Base-by-base conservation (phyloP, 257 asterid species). In the Solanum virginianum region DNA sequence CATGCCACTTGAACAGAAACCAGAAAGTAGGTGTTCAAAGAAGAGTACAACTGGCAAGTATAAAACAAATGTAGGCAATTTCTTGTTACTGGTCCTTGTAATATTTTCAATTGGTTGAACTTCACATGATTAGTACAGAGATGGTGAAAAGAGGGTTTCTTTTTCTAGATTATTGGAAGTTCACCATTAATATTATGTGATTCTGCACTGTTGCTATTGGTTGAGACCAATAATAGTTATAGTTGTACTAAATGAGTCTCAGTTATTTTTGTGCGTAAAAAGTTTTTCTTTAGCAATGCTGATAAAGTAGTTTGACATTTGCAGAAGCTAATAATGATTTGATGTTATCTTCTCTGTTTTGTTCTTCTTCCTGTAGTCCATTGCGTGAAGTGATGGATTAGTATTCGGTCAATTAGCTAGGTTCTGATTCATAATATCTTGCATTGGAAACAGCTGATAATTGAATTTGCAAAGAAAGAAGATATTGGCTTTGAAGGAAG, bases 401-500 rank as follows among this genome's bases (percentile, higher is more conserved):
- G 11, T 51, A 81, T 51, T 83, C 84, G 22, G 53, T 83, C 41
- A 29, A 81, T 81, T 82, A 55, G 32, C 68, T 84, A 39, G 72
- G 70, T 49, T 22, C 18, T 79, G 63, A 79, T 79, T 79, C 65
- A 9, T 86, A 84, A 22, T 60, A 45, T 63, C 47, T 86, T 69
- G 74, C 84, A 79, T 39, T 86, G 84, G 88, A 80, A 80, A 87
- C 93, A 96, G 99, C 87, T 95, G 88, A 86, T 96, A 62, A 96
- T 87, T 80, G 92, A 90, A 88, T 96, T 95, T 86, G 85, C 84
- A 54, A 90, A 90, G 89, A 89, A 90, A 90, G 95, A 91, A 88
- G 88, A 87, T 18, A 93, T 96, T 85, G 68, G 82, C 66, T 91
- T 96, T 63, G 95, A 89, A 57, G 95, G 89, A 89, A 89, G 81